Percentiles rank a stretch among this genome's conserved stretches.
Evolutionary conservation across 495 filamentous ascomycete species (phyloP).

Genomic region (Pyronema omphalodes): DNA sequence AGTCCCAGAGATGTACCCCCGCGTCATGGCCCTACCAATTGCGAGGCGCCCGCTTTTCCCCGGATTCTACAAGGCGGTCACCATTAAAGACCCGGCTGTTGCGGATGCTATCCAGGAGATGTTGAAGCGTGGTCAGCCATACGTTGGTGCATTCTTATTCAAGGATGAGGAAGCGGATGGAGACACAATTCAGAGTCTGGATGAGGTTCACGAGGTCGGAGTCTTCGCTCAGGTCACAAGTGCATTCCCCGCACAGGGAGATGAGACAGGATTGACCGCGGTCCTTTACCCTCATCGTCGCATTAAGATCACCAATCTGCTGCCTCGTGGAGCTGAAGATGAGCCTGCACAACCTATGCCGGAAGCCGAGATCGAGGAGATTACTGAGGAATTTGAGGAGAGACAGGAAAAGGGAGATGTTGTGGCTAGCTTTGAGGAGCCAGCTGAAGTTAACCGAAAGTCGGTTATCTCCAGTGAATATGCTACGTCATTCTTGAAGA

Average conservation of each 20-base stretch:
- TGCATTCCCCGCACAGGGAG: conserved; percentile 70
- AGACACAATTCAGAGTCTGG: conserved; percentile 68
- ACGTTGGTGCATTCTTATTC: conserved; percentile 89
- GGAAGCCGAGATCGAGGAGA: conserved; percentile 38
- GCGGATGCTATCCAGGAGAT: conserved; percentile 81
- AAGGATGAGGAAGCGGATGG: conserved; percentile 88
- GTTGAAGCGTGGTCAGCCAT: conserved; percentile 95
- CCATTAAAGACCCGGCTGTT: conserved; percentile 78
- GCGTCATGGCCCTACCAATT: conserved; percentile 98
- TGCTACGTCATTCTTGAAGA: conserved; percentile 76
- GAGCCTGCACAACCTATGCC: conserved; percentile 23
- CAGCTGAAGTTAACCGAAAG: conserved; percentile 24
- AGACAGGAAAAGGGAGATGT: conserved; percentile 74
- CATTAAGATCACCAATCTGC: conserved; percentile 71
- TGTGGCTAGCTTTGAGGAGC: conserved; percentile 92
- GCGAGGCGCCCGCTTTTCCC: conserved; percentile 87
- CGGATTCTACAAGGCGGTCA: conserved; percentile 97
- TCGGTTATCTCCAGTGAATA: conserved; percentile 35
- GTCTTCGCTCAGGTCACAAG: conserved; percentile 97
- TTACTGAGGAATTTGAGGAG: conserved; percentile 30
- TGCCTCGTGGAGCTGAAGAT: conserved; percentile 20
- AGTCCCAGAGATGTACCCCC: conserved; percentile 88
- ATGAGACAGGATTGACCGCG: conserved; percentile 60
- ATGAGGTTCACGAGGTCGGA: conserved; percentile 86
- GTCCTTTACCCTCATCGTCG: conserved; percentile 91